Conservation (phyloP, 1,284 basidiomycete species). For the Heterobasidion occidentale region DNA sequence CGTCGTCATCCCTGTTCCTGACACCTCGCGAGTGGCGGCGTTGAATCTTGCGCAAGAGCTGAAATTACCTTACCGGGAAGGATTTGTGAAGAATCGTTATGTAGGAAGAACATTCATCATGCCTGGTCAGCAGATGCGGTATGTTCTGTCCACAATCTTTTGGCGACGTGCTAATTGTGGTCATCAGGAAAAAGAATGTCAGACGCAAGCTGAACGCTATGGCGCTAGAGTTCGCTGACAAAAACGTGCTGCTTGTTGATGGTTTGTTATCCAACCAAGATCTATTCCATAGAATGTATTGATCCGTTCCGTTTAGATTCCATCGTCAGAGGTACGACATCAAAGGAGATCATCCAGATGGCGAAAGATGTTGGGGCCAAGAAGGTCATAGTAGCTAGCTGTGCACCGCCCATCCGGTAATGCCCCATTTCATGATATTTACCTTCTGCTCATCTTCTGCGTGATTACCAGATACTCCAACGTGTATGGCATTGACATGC, state of each 20-base stretch:
- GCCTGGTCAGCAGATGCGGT: constrained; percentile 95
- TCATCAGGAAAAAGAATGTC: constrained; percentile 83
- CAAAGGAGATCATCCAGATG: constrained; percentile 99
- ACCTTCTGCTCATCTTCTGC: constrained; percentile 3
- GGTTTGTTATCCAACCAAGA: constrained; percentile 37
- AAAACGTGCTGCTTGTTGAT: constrained; percentile 95
- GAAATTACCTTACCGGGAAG: constrained; percentile 90
- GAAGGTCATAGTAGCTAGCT: constrained; percentile 94
- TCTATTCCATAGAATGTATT: not conserved
- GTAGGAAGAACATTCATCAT: constrained; percentile 99
- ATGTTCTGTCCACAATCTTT: constrained; percentile 11
- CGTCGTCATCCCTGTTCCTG: constrained; percentile 97
- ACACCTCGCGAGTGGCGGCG: constrained; percentile 94
- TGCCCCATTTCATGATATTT: constrained; percentile 7
- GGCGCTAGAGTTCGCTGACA: constrained; percentile 94
- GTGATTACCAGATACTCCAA: constrained; percentile 67
- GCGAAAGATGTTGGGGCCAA: constrained; percentile 99
- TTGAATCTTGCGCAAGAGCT: constrained; percentile 92
- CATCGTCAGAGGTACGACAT: constrained; percentile 97
- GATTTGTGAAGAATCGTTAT: constrained; percentile 99
- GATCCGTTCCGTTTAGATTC: constrained; percentile 55
- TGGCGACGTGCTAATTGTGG: not conserved
- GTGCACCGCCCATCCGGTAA: constrained; percentile 90
- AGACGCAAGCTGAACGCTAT: constrained; percentile 96
- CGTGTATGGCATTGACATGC: constrained; percentile 99